These are phyloP conservation scores for Pythium pyrilobum DNA, from an alignment of 352 stramenopile species.

Conservation along the genomic window DNA sequence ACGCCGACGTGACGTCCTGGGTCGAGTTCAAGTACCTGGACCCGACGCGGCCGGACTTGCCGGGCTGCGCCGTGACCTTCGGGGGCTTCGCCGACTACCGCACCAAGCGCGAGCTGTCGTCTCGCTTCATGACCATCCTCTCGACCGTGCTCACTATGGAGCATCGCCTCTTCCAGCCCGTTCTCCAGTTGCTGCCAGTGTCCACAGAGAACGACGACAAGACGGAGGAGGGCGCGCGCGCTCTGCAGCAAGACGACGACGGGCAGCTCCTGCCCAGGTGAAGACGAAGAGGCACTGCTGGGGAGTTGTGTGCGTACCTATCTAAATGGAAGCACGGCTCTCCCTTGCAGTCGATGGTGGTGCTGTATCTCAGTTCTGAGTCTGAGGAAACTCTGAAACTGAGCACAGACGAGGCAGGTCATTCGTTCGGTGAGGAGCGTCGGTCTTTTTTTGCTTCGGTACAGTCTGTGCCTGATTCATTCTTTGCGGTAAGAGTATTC, in stretches of 20 bases:
- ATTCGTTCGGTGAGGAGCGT: too few species aligned
- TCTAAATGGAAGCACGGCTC: too few species aligned
- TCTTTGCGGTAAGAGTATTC: too few species aligned
- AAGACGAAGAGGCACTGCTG: too few species aligned
- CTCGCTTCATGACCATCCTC: conserved; percentile 30
- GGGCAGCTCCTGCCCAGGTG: background rate
- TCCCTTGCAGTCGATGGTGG: too few species aligned
- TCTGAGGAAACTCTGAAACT: too few species aligned
- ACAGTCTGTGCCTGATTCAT: too few species aligned
- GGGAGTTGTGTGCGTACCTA: too few species aligned
- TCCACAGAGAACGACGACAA: background rate
- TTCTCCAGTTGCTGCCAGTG: conserved; percentile 21
- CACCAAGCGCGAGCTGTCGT: conserved; percentile 32
- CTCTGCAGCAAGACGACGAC: background rate
- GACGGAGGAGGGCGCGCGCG: background rate
- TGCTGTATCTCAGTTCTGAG: too few species aligned
- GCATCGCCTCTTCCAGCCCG: conserved; percentile 25
- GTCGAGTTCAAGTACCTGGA: conserved; percentile 32
- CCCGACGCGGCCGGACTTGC: conserved; percentile 16
- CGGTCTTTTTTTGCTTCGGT: too few species aligned
- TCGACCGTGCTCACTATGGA: conserved; percentile 32
- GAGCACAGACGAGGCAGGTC: too few species aligned
- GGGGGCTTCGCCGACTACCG: conserved; percentile 33
- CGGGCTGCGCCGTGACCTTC: conserved; percentile 28
- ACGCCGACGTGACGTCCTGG: conserved; percentile 31